Base-by-base conservation (phyloP, 176 grass and related monocot genomes). In the Oryza officinalis region DNA sequence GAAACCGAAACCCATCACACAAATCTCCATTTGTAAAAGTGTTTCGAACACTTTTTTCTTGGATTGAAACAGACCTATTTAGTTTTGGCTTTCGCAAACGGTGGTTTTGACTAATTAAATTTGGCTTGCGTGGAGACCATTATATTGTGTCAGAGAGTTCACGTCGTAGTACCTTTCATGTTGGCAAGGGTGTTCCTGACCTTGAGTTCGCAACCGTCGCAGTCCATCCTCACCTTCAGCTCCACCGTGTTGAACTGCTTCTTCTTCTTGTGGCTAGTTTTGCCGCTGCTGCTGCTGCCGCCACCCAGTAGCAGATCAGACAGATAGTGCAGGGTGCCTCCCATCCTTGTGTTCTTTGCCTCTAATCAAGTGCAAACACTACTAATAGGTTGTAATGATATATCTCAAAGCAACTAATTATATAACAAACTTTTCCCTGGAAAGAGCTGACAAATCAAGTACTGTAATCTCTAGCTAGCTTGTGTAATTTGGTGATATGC, bases 181-280 rank as follows among this genome's bases (percentile, higher is more conserved):
- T 14, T 31, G 43, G 94, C 83, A 22, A 97, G 83, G 10, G 86
- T 85, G 69, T 94, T 97, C 59, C 87, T 88, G 35, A 97, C 90
- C 84, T 94, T 97, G 74, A 85, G 92, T 77, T 94, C 94, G 78
- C 94, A 97, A 44, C 94, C 94, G 11, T 97, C 92, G 44, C 94
- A 97, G 85, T 97, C 94, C 90, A 97, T 91, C 85, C 69, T 75
- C 83, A 97, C 88, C 90, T 94, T 97, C 69, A 97, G 82, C 86
- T 97, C 92, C 79, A 97, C 92, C 27, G 92, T 92, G 82, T 92
- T 86, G 84, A 97, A 92, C 90, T 97, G 90, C 68, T 74, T 92
- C 86, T 57, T 88, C 92, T 80, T 90, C 86, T 86, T 97, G 72
- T 77, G 68, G 33, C 54, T 84, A 13, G 45, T 13, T 17, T 52